These are phyloP conservation scores for Penicillium mononematosum DNA, from an alignment of 495 filamentous ascomycete species.

Conservation along the genomic window DNA sequence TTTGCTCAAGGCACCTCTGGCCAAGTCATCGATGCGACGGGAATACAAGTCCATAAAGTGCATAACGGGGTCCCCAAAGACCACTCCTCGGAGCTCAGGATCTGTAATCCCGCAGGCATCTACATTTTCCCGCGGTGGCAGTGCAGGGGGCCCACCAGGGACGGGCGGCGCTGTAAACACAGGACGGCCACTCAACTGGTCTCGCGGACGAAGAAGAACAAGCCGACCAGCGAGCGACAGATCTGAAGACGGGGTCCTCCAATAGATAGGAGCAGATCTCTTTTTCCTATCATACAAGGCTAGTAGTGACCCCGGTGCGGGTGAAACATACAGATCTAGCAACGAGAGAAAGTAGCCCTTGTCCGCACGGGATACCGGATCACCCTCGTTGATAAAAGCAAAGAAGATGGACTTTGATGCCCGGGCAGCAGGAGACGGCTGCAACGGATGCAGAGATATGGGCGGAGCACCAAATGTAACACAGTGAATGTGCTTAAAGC, in stretches of 20 bases:
- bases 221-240: constrained; percentile 66
- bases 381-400: constrained; percentile 80
- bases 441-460: constrained; percentile 65
- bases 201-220: constrained; percentile 54
- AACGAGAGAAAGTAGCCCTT: constrained; percentile 69
- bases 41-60: constrained; percentile 78
- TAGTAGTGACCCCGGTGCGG: constrained; percentile 48
- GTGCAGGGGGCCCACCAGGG: constrained; percentile 9
- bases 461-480: constrained; percentile 81
- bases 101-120: constrained; percentile 64
- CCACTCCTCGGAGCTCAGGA: constrained; percentile 58
- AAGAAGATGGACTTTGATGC: constrained; percentile 65
- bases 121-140: constrained; percentile 45
- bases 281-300: constrained; percentile 10
- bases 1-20: constrained; percentile 29
- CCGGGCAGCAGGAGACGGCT: constrained; percentile 48
- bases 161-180: background rate
- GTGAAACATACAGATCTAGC: constrained; percentile 64
- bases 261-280: constrained; percentile 31
- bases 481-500: constrained; percentile 76
- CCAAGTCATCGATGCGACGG: constrained; percentile 63
- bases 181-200: constrained; percentile 5
- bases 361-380: constrained; percentile 75
- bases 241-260: constrained; percentile 60
- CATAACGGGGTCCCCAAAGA: constrained; percentile 78